Base-by-base conservation (phyloP, 805 yeast species). In the Wickerhamomyces kurtzmanii region DNA sequence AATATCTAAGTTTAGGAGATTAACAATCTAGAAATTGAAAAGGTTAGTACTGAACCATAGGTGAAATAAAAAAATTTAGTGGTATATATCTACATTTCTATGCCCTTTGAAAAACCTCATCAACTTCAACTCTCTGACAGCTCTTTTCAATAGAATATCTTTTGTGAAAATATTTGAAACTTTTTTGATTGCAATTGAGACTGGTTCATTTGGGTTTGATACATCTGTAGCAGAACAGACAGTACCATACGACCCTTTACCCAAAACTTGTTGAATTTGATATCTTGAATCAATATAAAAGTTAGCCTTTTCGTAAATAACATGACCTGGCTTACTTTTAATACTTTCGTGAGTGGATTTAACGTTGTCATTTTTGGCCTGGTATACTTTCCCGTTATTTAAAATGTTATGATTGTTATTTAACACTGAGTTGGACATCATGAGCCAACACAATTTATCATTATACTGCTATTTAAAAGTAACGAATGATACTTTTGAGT, bases 41-140 rank as follows among this genome's bases (percentile, higher is more conserved):
- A 7, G 5, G 23, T 32, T 27, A 27, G 23, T 12, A 29, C 27
- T 15, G 16, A 5, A 5, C 12, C 15, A 13, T 24, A 12, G 15
- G 10, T 6, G n/a, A 9, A n/a, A n/a, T n/a, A n/a, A 15, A 22
- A 13, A 11, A 6, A 30, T 11, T 20, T 11, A 23, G 10, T 24
- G 17, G 24, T 21, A 24, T 29, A 8, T 22, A 20, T 56, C 26
- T 47, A 65, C 70, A 50, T 87, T 85, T 38, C 69, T 75, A 53
- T 86, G 96, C 9, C 96, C 96, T 36, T 74, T 73, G 49, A 87
- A 81, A 46, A 72, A 83, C 22, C 70, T 67, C 87, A 87, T 75
- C 31, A 87, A 60, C 44, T 76, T 74, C 38, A 87, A 54, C 52
- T 87, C 97, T 35, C 97, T 61, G 6, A 85, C 63, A 0, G 96